Evolutionary conservation across 371 early-diverging fungal species (phyloP), one percentile per base, ranked within the genome.

Genomic region (Syncephalastrum sp.): DNA sequence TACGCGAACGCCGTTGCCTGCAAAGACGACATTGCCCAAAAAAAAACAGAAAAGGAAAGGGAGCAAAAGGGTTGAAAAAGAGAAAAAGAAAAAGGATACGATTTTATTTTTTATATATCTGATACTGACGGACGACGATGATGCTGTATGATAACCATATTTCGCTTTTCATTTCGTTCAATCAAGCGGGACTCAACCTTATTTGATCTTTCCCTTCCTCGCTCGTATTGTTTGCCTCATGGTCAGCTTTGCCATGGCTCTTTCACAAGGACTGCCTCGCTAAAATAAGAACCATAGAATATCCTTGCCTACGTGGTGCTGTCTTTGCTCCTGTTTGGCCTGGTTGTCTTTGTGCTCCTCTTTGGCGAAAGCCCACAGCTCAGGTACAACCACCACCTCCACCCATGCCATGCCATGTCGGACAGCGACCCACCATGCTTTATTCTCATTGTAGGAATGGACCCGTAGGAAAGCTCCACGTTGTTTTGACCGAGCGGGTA

Each of bases 1-100:
- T 68, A 72, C 50, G 77, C 75, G 63, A 77, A 75, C 59, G 75
- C 75, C 43, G 56, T 56, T 58, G 72, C 72, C 42, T 74, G 74
- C 47, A 74, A 57, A 3, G 78, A 74, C 71, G 67, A 70, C 58
- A 48, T 51, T 38, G 21, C n/a, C 15, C 13, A 46, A 15, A 46
- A 46, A 46, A 46, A 23, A 13, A 17, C 17, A 53, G 45, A 17
- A 29, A 6, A 29, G 7, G 7, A 29, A 38, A 43, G 24, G 52
- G 4, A 33, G 42, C 25, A 15, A 51, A 42, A 42, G 45, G 56
- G 33, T 44, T 44, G 25, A 43, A 48, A 24, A 42, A 16, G 23
- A 8, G 10, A 23, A 19, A 46, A 2, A 19, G n/a, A 6, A 33
- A 33, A 10, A 46, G 15, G 16, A 46, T 19, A 46, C 6, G 47